Conservation (phyloP, 257 asterid genomes). For the Eucommia ulmoides region DNA sequence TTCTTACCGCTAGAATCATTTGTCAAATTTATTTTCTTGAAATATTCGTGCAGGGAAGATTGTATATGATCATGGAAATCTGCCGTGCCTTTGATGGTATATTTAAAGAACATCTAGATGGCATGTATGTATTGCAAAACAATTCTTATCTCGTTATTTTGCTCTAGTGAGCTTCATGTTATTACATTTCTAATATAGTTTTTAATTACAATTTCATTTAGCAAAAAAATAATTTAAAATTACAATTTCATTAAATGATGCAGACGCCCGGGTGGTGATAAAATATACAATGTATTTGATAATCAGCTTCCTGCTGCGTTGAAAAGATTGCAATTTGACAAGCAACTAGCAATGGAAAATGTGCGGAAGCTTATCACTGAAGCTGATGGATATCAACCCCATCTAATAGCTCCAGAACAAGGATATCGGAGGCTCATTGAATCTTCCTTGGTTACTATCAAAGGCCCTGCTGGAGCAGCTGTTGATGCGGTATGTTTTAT, state of each 20-base stretch:
- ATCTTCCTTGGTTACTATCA: constrained; percentile 69
- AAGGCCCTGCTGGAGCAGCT: constrained; percentile 97
- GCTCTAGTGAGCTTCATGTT: constrained; percentile 1
- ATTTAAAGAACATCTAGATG: constrained; percentile 97
- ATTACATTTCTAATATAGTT: constrained; percentile 9
- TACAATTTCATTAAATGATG: constrained; percentile 16
- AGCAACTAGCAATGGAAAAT: constrained; percentile 97
- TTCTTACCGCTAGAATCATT: no score
- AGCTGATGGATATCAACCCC: constrained; percentile 99
- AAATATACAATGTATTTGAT: constrained; percentile 79
- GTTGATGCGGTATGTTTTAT: constrained; percentile 83
- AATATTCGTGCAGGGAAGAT: constrained; percentile 66
- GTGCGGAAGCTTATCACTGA: constrained; percentile 90
- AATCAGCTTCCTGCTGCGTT: constrained; percentile 96
- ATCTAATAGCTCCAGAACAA: constrained; percentile 97
- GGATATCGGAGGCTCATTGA: constrained; percentile 98
- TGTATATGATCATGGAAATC: constrained; percentile 97
- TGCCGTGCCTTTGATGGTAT: constrained; percentile 86
- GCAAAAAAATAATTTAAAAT: no score
- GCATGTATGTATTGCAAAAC: constrained; percentile 45
- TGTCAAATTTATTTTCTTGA: no score
- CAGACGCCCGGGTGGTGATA: constrained; percentile 99
- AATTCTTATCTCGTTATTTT: neutral
- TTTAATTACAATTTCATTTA: constrained; percentile 10
- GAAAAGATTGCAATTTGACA: constrained; percentile 94